Percentiles rank a stretch among this genome's conserved stretches.
These are phyloP conservation scores for Theobroma cacao DNA, from an alignment of 345 rosid species.

Conservation along the genomic window DNA sequence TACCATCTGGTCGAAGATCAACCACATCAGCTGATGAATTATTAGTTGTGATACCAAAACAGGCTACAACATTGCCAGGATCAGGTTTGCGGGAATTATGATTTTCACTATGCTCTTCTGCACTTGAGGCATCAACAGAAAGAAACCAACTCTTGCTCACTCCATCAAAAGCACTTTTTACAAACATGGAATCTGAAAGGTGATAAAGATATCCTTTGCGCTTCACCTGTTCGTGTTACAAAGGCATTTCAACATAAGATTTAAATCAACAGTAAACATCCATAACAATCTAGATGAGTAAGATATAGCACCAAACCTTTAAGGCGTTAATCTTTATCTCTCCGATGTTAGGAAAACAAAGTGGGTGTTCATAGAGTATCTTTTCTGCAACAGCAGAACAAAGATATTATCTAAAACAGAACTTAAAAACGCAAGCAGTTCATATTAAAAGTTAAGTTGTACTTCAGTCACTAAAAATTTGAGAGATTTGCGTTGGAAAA, in stretches of 20 bases:
- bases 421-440: not conserved
- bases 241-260: not conserved
- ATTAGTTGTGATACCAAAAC: not conserved
- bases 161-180: conserved; percentile 47
- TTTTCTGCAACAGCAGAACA: conserved; percentile 36
- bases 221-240: conserved; percentile 35
- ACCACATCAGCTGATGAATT: conserved; percentile 17
- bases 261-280: not conserved
- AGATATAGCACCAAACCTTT: conserved; percentile 35
- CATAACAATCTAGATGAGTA: not conserved
- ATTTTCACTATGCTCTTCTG: conserved; percentile 14
- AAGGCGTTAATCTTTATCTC: conserved; percentile 43
- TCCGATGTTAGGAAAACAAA: conserved; percentile 50
- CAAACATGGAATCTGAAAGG: conserved; percentile 47
- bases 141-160: conserved; percentile 45
- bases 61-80: conserved; percentile 4
- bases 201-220: conserved; percentile 47
- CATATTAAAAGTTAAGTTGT: not conserved
- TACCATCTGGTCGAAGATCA: conserved; percentile 18
- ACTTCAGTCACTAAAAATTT: not conserved
- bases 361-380: conserved; percentile 38
- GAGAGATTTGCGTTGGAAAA: not conserved
- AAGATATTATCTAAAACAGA: conserved; percentile 3
- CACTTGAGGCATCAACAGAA: conserved; percentile 43
- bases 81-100: not conserved